Percentiles rank a stretch among this genome's conserved stretches.
Evolutionary conservation across 139 green algal species (phyloP).

Genomic region (Eudorina sp.): DNA sequence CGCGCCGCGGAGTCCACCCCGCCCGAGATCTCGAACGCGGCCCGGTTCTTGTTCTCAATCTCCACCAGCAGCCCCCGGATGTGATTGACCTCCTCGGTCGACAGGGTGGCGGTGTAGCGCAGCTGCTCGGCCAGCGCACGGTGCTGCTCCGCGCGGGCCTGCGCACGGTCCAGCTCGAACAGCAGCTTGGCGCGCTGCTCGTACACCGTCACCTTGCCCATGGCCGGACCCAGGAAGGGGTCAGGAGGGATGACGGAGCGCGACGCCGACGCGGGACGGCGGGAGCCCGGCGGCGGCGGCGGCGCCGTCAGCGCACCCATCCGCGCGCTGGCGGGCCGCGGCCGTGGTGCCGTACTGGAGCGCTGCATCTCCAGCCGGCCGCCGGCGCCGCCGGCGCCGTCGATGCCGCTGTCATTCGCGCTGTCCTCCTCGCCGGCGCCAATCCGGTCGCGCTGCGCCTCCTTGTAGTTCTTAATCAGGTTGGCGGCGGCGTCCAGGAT

Average conservation of each 20-base stretch:
- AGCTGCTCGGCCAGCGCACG: conserved; percentile 58
- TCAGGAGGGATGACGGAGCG: conserved; percentile 51
- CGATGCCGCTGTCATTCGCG: background rate
- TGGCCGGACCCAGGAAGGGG: conserved; percentile 48
- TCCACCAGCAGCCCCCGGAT: conserved; percentile 67
- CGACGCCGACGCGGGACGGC: conserved; percentile 44
- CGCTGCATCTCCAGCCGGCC: background rate
- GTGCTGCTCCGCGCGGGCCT: conserved; percentile 56
- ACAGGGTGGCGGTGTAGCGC: conserved; percentile 56
- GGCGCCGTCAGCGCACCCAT: conserved; percentile 6
- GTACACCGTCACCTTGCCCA: conserved; percentile 67
- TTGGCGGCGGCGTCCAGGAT: conserved; percentile 62
- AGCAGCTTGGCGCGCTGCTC: conserved; percentile 76
- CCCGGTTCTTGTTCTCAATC: conserved; percentile 55
- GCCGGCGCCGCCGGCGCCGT: background rate
- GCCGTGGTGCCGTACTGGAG: background rate
- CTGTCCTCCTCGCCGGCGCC: background rate
- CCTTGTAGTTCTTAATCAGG: conserved; percentile 34
- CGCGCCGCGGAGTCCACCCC: conserved; percentile 50
- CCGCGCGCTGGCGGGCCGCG: conserved; percentile 7
- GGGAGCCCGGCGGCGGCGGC: background rate
- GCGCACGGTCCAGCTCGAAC: conserved; percentile 73
- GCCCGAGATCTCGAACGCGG: background rate
- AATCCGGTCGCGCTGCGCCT: background rate
- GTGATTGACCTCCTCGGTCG: conserved; percentile 64